Evolutionary conservation across 2,329 filamentous ascomycete species (phyloP).

Genomic region (Colletotrichum navitas): DNA sequence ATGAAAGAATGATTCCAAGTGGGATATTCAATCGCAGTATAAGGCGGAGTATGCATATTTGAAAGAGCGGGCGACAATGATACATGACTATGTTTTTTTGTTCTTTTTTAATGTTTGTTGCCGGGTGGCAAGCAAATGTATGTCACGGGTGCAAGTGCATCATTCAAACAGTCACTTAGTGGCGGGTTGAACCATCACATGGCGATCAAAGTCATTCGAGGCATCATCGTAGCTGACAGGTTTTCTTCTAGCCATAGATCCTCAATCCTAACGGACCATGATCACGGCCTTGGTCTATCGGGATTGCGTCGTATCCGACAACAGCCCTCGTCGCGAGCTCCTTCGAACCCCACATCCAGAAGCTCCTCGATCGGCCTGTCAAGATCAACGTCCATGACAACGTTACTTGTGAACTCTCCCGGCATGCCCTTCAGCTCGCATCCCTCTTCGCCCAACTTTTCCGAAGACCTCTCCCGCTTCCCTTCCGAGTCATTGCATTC

Average conservation of each 20-base stretch:
- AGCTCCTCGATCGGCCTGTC: slow-evolving; percentile 70
- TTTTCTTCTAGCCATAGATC: slow-evolving; percentile 66
- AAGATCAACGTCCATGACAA: slow-evolving; percentile 78
- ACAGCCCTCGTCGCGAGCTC: slow-evolving; percentile 75
- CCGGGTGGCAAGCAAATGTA: slow-evolving; percentile 13
- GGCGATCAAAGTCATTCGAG: slow-evolving; percentile 28
- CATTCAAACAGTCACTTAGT: slow-evolving; percentile 25
- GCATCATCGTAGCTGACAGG: slow-evolving; percentile 39
- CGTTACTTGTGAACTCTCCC: slow-evolving; percentile 70
- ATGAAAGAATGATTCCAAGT: slow-evolving; percentile 5
- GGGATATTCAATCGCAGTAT: not conserved
- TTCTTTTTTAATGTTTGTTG: too few relatives aligned
- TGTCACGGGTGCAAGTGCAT: slow-evolving; percentile 38
- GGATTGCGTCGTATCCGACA: slow-evolving; percentile 95
- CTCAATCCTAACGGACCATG: slow-evolving; percentile 85
- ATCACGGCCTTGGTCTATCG: slow-evolving; percentile 86
- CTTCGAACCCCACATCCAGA: slow-evolving; percentile 74
- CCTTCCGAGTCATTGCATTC: slow-evolving; percentile 97
- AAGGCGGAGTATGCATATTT: not conserved
- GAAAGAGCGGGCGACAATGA: not conserved
- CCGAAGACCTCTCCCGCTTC: slow-evolving; percentile 92
- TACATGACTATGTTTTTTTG: not conserved
- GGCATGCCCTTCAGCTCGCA: slow-evolving; percentile 69
- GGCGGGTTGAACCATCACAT: slow-evolving; percentile 38
- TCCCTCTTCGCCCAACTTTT: slow-evolving; percentile 79